These are phyloP conservation scores for Brassica juncea DNA, from an alignment of 345 rosid genomes.

Conservation along the genomic window DNA sequence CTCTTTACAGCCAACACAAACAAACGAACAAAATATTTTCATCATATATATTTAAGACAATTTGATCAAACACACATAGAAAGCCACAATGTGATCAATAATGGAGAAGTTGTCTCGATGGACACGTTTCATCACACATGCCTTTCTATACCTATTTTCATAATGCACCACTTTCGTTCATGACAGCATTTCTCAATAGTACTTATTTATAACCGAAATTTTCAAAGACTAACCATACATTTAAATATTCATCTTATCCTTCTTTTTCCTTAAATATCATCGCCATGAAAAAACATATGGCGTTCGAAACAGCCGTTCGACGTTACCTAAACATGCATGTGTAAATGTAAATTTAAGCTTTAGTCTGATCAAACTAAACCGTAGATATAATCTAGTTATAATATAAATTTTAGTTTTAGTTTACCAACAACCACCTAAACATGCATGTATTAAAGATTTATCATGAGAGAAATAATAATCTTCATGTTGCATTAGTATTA, in stretches of 20 bases:
- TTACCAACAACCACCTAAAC: slow-evolving; percentile 8
- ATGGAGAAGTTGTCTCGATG: slow-evolving; percentile 13
- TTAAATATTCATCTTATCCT: not conserved
- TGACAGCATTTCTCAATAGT: slow-evolving; percentile 1
- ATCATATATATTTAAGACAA: slow-evolving; percentile 11
- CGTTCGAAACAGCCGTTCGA: not conserved
- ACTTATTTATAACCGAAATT: not conserved
- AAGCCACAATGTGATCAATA: slow-evolving; percentile 15
- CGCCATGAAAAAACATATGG: not conserved
- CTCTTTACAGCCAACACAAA: slow-evolving; percentile 27
- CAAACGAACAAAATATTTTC: slow-evolving; percentile 16
- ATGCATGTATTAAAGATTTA: not conserved
- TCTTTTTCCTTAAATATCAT: not conserved
- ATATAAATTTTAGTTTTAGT: not conserved
- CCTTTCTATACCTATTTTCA: not conserved
- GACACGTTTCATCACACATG: slow-evolving; percentile 25
- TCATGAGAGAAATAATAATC: not conserved
- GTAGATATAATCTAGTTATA: not conserved
- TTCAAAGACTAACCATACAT: not conserved
- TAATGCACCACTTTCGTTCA: not conserved
- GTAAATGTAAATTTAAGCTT: no score
- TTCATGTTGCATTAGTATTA: not conserved
- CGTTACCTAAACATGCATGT: not conserved
- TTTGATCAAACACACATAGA: slow-evolving; percentile 19
- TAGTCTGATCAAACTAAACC: no score